Evolutionary conservation across 2,329 filamentous ascomycete genomes (phyloP).

Genomic region (Colletotrichum sp.): DNA sequence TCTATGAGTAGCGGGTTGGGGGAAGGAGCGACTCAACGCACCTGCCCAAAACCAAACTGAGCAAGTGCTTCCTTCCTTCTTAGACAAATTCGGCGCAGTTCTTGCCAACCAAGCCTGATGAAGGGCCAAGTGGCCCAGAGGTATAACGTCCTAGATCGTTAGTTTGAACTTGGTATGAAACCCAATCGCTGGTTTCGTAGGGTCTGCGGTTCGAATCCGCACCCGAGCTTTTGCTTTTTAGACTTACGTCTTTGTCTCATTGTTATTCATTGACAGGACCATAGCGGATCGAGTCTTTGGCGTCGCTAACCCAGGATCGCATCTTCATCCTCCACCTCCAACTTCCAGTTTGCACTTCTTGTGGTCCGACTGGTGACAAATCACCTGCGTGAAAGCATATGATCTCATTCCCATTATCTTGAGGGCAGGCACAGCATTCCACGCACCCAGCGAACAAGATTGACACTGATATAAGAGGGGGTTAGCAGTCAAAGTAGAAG

Average conservation of each 20-base stretch:
- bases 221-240: not conserved
- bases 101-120: not conserved
- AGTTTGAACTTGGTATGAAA: not conserved
- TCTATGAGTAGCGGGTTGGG: not conserved
- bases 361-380: not conserved
- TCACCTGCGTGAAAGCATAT: not conserved
- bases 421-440: not conserved
- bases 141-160: not conserved
- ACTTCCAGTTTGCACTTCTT: not conserved
- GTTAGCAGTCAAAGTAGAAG: not conserved
- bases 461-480: not conserved
- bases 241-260: not conserved
- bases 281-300: not conserved
- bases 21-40: not conserved
- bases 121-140: not conserved
- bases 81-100: not conserved
- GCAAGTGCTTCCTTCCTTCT: not conserved
- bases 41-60: not conserved
- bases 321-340: not conserved
- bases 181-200: not conserved
- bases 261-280: not conserved
- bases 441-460: not conserved
- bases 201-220: not conserved
- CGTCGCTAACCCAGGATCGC: not conserved
- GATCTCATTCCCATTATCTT: not conserved